Evolutionary conservation across 345 rosid species (phyloP), one percentile per base, ranked within the genome.

Genomic region (Carallia brachiata): DNA sequence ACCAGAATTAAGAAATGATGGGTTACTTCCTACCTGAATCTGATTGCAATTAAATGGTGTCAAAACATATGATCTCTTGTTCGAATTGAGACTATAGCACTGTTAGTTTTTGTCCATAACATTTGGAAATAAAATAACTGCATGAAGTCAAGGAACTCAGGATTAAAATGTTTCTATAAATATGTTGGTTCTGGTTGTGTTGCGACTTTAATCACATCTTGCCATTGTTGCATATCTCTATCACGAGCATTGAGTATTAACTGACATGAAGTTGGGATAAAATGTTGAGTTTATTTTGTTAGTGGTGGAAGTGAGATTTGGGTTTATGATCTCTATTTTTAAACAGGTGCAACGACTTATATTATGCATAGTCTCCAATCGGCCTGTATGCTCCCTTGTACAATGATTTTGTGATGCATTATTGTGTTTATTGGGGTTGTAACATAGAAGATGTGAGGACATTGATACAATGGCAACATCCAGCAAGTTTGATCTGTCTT

Each of bases 401-500:
- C 79, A 61, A 62, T 79, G 75, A 69, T 84, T 82, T 84, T 85
- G 90, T 87, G 86, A 88, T 87, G 96, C 85, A 67, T 86, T 79
- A 75, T 83, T 82, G 88, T 71, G 74, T 79, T 78, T 82, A 68
- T 78, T 76, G 77, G 85, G 75, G 74, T 79, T 74, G 76, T 83
- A 78, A 85, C 69, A 75, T 72, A 75, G 82, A 73, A 80, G 80
- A 79, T 79, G 86, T 69, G 65, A 76, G 73, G 63, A 82, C 79
- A 75, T 77, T 81, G 80, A 83, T 86, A 82, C 83, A 76, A 87
- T 87, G 93, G 87, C 97, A 64, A 87, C 87, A 76, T 84, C 97
- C 75, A 90, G 92, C 81, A 91, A 89, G 85, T 87, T 87, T 68
- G 99, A 90, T 77, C 80, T 75, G 79, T 83, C 97, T 78, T 89